Evolutionary conservation across 352 stramenopile genomes (phyloP), one percentile per base, ranked within the genome.

Genomic region (Pythium oligandrum): DNA sequence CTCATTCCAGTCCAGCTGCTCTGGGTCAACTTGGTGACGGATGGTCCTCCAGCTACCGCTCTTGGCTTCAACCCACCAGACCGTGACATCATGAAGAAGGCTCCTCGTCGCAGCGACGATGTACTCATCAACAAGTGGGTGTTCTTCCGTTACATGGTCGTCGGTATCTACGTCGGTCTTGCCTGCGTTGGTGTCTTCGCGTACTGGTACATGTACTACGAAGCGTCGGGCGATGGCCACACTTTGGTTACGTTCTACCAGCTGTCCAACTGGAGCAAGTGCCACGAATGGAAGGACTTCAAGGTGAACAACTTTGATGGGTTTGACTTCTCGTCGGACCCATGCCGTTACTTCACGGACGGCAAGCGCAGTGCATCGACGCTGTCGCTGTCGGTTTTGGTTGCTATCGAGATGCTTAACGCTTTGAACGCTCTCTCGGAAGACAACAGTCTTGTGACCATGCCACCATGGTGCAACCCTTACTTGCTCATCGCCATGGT

Each of bases 1-100:
- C 75, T 99, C 26, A 99, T 97, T 51, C 95, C 98, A 2, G 97
- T 99, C 57, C 97, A 99, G 71, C 78, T 99, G 9, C 73, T 99
- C 9, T 99, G 96, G 96, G 96, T 99, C n/a, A 99, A 99, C 75
- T 78, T 99, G 12, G 97, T 99, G 37, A 99, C 97, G 8, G 98
- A 99, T 71, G 97, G 97, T 33, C 96, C 95, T 33, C 97, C 97
- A 11, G 98, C 97, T 2, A 99, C 96, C 12, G 95, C 97, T 11
- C 84, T 99, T 4, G 97, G 96, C 32, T 99, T 99, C 73, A 99
- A 99, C 78, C 95, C 97, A 40, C 93, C 97, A 34, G 93, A 98
- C 63, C 92, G 88, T 34, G 95, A 99, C 78, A 95, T 99, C 50
- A 99, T 99, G 97, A 88, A 80, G 56, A 90, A 96, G 61, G 88